Evolutionary conservation across 2,329 filamentous ascomycete species (phyloP).

Genomic region (Zymoseptoria pseudotritici): DNA sequence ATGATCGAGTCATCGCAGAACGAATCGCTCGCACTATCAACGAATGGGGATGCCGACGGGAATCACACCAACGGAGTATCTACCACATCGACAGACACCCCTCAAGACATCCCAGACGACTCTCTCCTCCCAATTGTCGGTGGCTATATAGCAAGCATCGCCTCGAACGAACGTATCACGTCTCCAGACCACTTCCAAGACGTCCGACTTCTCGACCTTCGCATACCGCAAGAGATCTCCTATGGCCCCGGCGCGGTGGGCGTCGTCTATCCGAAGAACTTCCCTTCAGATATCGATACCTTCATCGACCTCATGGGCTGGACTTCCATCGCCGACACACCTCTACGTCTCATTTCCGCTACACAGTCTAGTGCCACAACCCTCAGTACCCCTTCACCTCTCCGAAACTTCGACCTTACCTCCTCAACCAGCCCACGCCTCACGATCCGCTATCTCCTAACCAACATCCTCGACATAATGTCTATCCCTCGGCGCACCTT

Average conservation of each 20-base stretch:
- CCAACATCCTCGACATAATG: conserved; percentile 79
- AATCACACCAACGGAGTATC: neutral
- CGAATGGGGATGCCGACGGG: no score
- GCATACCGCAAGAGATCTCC: conserved; percentile 34
- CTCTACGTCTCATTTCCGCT: conserved; percentile 48
- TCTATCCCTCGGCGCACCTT: conserved; percentile 83
- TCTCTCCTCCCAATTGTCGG: conserved; percentile 50
- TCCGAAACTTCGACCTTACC: conserved; percentile 35
- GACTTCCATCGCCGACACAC: conserved; percentile 62
- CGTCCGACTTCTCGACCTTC: conserved; percentile 70
- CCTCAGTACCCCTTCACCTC: conserved; percentile 30
- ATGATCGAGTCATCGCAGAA: conserved; percentile 13
- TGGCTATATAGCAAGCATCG: conserved; percentile 51
- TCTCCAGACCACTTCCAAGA: conserved; percentile 82
- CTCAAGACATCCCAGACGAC: neutral
- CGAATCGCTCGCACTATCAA: neutral
- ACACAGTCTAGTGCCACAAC: conserved; percentile 16
- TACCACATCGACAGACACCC: neutral
- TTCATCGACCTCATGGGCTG: conserved; percentile 76
- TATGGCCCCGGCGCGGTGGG: conserved; percentile 72
- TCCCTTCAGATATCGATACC: conserved; percentile 66
- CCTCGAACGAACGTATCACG: conserved; percentile 66
- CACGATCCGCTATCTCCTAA: conserved; percentile 69
- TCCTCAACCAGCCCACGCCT: conserved; percentile 23
- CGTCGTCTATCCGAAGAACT: conserved; percentile 81